Percentiles rank a stretch among this genome's conserved stretches.
These are phyloP conservation scores for Penicillium sp. DNA, from an alignment of 2,329 filamentous ascomycete species.

Conservation along the genomic window DNA sequence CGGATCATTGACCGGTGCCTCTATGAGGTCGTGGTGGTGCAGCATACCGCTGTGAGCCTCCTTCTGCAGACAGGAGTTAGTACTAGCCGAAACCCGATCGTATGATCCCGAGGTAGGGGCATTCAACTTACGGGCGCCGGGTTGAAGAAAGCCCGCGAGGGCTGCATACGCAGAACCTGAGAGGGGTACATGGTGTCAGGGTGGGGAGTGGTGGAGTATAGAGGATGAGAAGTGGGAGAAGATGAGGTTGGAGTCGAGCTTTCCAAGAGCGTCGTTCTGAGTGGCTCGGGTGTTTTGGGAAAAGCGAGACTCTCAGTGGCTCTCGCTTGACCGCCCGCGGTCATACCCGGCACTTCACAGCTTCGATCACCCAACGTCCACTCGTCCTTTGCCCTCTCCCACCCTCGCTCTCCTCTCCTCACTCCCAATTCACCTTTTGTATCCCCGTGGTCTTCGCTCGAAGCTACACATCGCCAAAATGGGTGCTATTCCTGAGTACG, in stretches of 20 bases:
- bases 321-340: slow-evolving; percentile 42
- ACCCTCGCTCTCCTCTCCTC: slow-evolving; percentile 22
- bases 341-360: slow-evolving; percentile 37
- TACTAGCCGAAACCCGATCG: slow-evolving; percentile 23
- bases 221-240: slow-evolving; percentile 4
- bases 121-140: slow-evolving; percentile 67
- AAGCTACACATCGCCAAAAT: slow-evolving; percentile 61
- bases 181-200: slow-evolving; percentile 65
- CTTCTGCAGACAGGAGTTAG: slow-evolving; percentile 56
- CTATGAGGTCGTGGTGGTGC: slow-evolving; percentile 3
- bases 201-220: slow-evolving; percentile 8
- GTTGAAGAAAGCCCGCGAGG: slow-evolving; percentile 48
- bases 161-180: slow-evolving; percentile 64
- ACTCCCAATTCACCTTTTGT: slow-evolving; percentile 21
- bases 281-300: slow-evolving; percentile 35
- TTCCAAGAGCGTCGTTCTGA: slow-evolving; percentile 10
- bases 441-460: slow-evolving; percentile 17
- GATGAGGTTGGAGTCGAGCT: slow-evolving; percentile 8
- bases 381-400: slow-evolving; percentile 24
- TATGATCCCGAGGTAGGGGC: slow-evolving; percentile 15
- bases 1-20: slow-evolving; percentile 9
- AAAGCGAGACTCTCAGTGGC: slow-evolving; percentile 34
- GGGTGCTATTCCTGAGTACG: slow-evolving; percentile 68
- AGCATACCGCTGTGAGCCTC: slow-evolving; percentile 63
- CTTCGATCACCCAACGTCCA: slow-evolving; percentile 37